These are phyloP conservation scores for Trichoderma sp. DNA, from an alignment of 2,329 filamentous ascomycete genomes.

Conservation along the genomic window DNA sequence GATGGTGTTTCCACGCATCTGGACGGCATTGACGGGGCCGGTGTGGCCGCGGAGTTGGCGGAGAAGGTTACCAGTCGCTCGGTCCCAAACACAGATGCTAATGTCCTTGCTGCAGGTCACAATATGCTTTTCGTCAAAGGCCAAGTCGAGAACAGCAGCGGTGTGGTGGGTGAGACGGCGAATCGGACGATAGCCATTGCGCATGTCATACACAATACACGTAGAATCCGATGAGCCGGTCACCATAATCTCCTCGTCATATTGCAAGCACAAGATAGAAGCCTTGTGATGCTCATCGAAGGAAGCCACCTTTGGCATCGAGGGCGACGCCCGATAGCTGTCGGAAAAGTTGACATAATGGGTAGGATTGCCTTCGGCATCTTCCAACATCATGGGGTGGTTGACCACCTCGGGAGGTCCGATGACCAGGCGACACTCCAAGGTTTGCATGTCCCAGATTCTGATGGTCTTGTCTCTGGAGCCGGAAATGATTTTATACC, in stretches of 20 bases:
- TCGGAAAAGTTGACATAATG: conserved; percentile 57
- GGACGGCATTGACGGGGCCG: conserved; percentile 93
- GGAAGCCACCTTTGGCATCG: conserved; percentile 53
- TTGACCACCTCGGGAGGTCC: conserved; percentile 68
- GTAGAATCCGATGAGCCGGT: conserved; percentile 91
- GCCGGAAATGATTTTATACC: conserved; percentile 92
- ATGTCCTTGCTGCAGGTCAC: conserved; percentile 97
- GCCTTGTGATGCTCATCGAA: conserved; percentile 75
- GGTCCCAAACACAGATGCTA: conserved; percentile 92
- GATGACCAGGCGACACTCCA: conserved; percentile 81
- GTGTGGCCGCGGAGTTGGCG: conserved; percentile 80
- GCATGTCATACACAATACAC: conserved; percentile 88
- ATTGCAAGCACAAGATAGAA: conserved; percentile 92
- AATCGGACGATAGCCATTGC: conserved; percentile 73
- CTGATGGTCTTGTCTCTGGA: conserved; percentile 94
- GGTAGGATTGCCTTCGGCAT: conserved; percentile 48
- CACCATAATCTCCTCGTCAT: conserved; percentile 87
- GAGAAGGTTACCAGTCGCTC: conserved; percentile 69
- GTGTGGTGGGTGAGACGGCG: conserved; percentile 74
- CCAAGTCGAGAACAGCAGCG: conserved; percentile 88
- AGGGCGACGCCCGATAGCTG: conserved; percentile 44
- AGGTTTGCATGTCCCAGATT: conserved; percentile 91
- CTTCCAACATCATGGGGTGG: conserved; percentile 49
- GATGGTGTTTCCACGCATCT: conserved; percentile 87
- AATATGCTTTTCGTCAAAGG: conserved; percentile 88